Evolutionary conservation across 805 yeast genomes (phyloP), one percentile per base, ranked within the genome.

Genomic region (Ogataea degrootiae): DNA sequence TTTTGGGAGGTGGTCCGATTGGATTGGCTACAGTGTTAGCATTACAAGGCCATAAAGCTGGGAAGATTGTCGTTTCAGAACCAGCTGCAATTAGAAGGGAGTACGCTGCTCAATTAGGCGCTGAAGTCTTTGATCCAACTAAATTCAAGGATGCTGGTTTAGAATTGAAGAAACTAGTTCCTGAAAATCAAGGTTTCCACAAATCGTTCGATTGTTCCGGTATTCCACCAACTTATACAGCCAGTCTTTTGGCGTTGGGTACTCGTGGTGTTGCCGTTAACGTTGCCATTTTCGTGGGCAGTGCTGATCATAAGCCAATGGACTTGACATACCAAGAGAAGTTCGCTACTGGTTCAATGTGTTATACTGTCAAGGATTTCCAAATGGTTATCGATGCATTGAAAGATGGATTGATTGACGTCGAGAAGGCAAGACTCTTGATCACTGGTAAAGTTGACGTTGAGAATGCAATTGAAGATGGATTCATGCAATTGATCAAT

Each of bases 231-330:
- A 82, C 86, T 12, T 73, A 77, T 45, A 71, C 70, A 41, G 71
- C 82, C 5, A 77, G 79, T 4, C 59, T 82, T 36, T 68, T 66
- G 36, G 77, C 79, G 5, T 63, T 79, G 8, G 66, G 74, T 1
- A 74, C 78, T 6, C 72, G 77, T 51, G 87, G 87, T 40, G 68
- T 70, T 2, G 76, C 81, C n/a, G 77, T 79, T 31, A 82, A 82
- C 61, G 75, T 82, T 46, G 87, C 87, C 5, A 77, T 83, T 39
- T 82, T 85, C 85, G 80, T 82, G 19, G 70, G 73, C 41, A 66
- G 71, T 7, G 64, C 75, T 23, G 67, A 67, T 15, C 76, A 73
- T 58, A 70, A 70, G 52, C 84, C 83, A 46, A 80, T 79, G 82
- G 73, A 71, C 51, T 62, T 79, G 17, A 75, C 84, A 5, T 66